Conservation (phyloP, 2,329 filamentous ascomycete genomes). For the Aspergillus amoenus region DNA sequence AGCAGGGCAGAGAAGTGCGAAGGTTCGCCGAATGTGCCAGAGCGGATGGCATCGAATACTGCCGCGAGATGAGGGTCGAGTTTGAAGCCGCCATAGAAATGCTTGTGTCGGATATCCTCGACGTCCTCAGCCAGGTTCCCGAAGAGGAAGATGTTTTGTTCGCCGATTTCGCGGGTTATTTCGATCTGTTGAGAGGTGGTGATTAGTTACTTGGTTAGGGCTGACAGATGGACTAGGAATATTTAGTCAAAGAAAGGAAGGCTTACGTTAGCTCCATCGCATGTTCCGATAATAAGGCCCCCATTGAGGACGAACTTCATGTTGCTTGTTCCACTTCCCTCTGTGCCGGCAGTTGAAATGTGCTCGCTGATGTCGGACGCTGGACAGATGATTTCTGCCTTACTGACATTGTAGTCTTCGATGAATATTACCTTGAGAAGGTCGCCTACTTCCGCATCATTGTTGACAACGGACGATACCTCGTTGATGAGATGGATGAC, state of each 20-base stretch:
- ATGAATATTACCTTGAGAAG: slow-evolving; percentile 96
- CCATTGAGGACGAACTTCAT: slow-evolving; percentile 99
- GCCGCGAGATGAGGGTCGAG: slow-evolving; percentile 74
- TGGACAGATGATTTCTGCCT: slow-evolving; percentile 93
- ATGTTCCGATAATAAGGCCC: slow-evolving; percentile 95
- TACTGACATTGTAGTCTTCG: slow-evolving; percentile 99
- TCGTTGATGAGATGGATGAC: slow-evolving; percentile 96
- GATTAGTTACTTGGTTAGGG: slow-evolving; percentile 1
- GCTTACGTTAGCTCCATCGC: slow-evolving; percentile 91
- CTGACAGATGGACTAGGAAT: not conserved
- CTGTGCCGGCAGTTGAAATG: slow-evolving; percentile 95
- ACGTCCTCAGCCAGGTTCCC: slow-evolving; percentile 95
- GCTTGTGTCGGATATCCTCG: slow-evolving; percentile 87
- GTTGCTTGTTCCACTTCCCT: slow-evolving; percentile 86
- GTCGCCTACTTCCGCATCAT: slow-evolving; percentile 87
- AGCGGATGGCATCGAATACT: slow-evolving; percentile 82
- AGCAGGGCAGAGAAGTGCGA: slow-evolving; percentile 79
- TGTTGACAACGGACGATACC: slow-evolving; percentile 87
- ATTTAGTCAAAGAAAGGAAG: not conserved
- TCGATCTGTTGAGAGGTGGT: slow-evolving; percentile 66
- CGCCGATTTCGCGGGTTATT: slow-evolving; percentile 94
- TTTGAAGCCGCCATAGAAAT: slow-evolving; percentile 77
- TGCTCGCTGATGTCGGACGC: slow-evolving; percentile 97
- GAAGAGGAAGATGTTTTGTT: slow-evolving; percentile 98
- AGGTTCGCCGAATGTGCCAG: slow-evolving; percentile 76